Percentiles rank a stretch among this genome's conserved stretches.
These are phyloP conservation scores for Penicillium sp. DNA, from an alignment of 2,329 filamentous ascomycete genomes.

Conservation along the genomic window DNA sequence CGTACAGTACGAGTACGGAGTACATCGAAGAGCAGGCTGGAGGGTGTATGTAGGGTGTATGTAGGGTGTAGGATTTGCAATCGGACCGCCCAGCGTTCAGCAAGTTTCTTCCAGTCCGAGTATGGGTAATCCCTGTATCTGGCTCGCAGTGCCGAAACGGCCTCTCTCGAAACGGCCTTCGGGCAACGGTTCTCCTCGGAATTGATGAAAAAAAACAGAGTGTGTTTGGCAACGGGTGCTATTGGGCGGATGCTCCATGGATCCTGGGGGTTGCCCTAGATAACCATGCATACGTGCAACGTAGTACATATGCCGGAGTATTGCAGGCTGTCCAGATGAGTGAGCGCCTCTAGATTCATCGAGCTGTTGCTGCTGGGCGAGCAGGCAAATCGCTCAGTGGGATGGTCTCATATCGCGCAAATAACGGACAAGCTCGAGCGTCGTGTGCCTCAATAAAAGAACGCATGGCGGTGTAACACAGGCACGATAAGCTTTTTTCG, in stretches of 20 bases:
- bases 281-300: not conserved
- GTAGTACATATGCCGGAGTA: not conserved
- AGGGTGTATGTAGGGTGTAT: no score
- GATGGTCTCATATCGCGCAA: constrained; percentile 8
- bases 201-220: not conserved
- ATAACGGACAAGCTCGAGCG: not conserved
- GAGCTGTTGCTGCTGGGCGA: no score
- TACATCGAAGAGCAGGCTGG: not conserved
- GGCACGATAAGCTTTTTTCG: not conserved
- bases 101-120: not conserved
- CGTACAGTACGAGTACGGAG: no score
- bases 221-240: not conserved
- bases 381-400: not conserved
- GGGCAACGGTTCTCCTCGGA: no score
- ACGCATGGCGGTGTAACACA: not conserved
- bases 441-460: not conserved
- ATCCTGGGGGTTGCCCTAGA: not conserved
- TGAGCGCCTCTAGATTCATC: not conserved
- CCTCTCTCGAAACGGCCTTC: not conserved
- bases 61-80: not conserved
- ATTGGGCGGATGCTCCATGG: not conserved
- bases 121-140: not conserved
- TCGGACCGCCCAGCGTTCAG: not conserved
- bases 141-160: not conserved
- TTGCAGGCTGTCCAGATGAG: no score